These are phyloP conservation scores for Otatea glauca DNA, from an alignment of 176 grass and related monocot genomes.

Conservation along the genomic window DNA sequence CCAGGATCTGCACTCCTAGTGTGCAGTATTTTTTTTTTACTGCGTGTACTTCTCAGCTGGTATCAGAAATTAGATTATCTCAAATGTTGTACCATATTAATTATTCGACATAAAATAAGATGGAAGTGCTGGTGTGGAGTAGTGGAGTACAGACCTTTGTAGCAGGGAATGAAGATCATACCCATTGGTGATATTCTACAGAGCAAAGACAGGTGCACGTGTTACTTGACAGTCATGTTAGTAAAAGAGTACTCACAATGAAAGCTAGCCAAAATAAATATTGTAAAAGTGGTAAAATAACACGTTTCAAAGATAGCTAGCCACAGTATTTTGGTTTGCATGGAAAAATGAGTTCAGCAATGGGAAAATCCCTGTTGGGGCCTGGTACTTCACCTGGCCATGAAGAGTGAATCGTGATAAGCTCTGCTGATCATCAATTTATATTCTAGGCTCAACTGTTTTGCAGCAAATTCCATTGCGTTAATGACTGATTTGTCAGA, in stretches of 20 bases:
- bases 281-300: neutral
- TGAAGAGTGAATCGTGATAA: constrained; percentile 98
- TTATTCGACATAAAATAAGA: neutral
- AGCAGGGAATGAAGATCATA: constrained; percentile 98
- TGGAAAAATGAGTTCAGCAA: neutral
- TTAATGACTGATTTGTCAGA: constrained; percentile 76
- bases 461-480: constrained; percentile 67
- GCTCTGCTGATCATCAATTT: constrained; percentile 96
- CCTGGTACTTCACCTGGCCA: constrained; percentile 69
- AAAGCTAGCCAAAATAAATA: neutral
- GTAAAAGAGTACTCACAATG: neutral
- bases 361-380: neutral
- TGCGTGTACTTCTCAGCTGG: neutral
- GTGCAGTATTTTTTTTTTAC: neutral
- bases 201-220: neutral
- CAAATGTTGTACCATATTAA: neutral
- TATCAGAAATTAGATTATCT: neutral
- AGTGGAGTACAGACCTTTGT: constrained; percentile 75
- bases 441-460: constrained; percentile 68
- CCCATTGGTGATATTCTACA: constrained; percentile 94
- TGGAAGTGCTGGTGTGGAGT: constrained; percentile 14
- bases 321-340: neutral
- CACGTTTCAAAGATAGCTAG: neutral
- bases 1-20: neutral
- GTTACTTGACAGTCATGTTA: neutral